Evolutionary conservation across 257 asterid species (phyloP).

Genomic region (Cinchona pubescens): DNA sequence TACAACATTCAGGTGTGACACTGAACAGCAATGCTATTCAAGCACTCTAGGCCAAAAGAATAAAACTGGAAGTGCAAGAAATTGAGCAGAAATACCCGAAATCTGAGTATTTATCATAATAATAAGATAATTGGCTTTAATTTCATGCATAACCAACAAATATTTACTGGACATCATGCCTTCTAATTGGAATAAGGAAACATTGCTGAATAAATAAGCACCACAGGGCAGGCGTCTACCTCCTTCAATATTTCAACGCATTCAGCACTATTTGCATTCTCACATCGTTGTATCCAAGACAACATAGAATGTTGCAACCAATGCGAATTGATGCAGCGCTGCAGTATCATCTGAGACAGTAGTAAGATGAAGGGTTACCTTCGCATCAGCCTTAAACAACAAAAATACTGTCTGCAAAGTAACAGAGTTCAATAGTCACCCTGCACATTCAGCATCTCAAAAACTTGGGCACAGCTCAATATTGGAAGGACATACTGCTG

Average conservation of each 20-base stretch:
- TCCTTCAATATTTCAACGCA: slow-evolving; percentile 75
- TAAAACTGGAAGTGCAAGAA: background rate
- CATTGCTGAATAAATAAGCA: background rate
- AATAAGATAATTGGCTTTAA: background rate
- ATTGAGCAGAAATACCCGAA: background rate
- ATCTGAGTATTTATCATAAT: background rate
- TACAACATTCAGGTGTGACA: too few species aligned
- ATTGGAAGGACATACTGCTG: background rate
- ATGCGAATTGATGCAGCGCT: slow-evolving; percentile 43
- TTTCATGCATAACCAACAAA: background rate
- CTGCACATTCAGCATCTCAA: background rate
- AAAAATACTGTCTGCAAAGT: slow-evolving; percentile 2
- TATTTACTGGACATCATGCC: too few species aligned
- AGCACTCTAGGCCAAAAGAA: background rate
- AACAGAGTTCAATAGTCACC: background rate
- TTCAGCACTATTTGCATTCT: slow-evolving; percentile 76
- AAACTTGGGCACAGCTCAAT: background rate
- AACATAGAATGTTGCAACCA: slow-evolving; percentile 62
- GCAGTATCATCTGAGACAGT: slow-evolving; percentile 72
- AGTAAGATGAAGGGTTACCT: slow-evolving; percentile 23
- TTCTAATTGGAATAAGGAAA: background rate
- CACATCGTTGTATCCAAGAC: slow-evolving; percentile 76
- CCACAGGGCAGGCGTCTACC: slow-evolving; percentile 36
- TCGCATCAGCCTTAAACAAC: slow-evolving; percentile 7
- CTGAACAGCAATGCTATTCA: background rate